Conservation (phyloP, 208 protist species). For the Balamuthia mandrillaris region DNA sequence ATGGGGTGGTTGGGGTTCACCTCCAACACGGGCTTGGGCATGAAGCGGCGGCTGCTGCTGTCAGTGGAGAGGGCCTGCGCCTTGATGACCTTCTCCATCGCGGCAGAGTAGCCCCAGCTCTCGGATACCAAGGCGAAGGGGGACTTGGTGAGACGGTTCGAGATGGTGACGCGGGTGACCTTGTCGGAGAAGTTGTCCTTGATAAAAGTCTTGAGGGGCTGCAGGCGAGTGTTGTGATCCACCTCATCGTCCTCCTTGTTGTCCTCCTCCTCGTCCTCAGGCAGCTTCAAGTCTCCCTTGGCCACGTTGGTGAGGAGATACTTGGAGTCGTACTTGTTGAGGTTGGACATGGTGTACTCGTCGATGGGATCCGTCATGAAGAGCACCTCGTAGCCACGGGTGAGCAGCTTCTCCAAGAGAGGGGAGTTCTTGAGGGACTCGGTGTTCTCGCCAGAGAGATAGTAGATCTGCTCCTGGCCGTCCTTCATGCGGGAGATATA, state of each 20-base stretch:
- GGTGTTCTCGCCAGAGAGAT: slow-evolving; percentile 68
- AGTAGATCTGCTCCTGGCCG: slow-evolving; percentile 77
- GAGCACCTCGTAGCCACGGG: slow-evolving; percentile 79
- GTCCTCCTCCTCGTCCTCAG: slow-evolving; percentile 71
- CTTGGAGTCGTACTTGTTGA: slow-evolving; percentile 91
- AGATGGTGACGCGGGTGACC: slow-evolving; percentile 85
- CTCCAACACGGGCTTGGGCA: slow-evolving; percentile 95
- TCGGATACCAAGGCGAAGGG: slow-evolving; percentile 89
- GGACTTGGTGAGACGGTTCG: slow-evolving; percentile 85
- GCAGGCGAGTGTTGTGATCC: slow-evolving; percentile 83
- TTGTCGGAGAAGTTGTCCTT: slow-evolving; percentile 70
- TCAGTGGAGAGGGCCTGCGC: slow-evolving; percentile 78
- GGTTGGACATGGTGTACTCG: slow-evolving; percentile 90
- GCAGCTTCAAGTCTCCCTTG: slow-evolving; percentile 90
- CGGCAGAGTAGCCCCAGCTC: slow-evolving; percentile 90
- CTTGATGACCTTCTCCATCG: slow-evolving; percentile 77
- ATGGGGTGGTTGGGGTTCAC: slow-evolving; percentile 95
- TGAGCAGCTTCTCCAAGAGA: slow-evolving; percentile 73
- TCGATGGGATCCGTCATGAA: slow-evolving; percentile 95
- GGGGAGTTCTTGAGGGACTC: slow-evolving; percentile 69
- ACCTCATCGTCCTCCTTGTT: slow-evolving; percentile 82
- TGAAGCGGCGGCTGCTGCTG: neutral
- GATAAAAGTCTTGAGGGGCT: slow-evolving; percentile 80
- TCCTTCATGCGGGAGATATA: slow-evolving; percentile 86
- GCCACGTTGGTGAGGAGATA: slow-evolving; percentile 90